A percentile compares a stretch with the other conserved stretches of the same genome.
Evolutionary conservation across 495 filamentous ascomycete species (phyloP).

Genomic region (Sporormia fimetaria): DNA sequence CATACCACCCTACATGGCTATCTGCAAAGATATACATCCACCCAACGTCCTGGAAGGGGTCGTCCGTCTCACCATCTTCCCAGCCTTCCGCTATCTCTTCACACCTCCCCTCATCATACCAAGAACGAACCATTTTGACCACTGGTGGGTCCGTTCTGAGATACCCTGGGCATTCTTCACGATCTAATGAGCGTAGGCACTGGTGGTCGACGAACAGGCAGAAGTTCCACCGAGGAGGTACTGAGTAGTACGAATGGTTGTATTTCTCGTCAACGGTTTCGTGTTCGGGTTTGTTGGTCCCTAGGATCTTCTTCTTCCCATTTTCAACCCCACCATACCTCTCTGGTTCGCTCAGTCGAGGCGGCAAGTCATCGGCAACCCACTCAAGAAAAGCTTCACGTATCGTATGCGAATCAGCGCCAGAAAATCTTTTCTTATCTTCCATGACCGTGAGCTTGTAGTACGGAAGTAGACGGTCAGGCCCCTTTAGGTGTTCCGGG

Average conservation of each 20-base stretch:
- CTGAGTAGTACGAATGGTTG: conserved; percentile 1
- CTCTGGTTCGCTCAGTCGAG: conserved; percentile 5
- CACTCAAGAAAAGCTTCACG: conserved; percentile 8
- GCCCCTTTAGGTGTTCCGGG: background rate
- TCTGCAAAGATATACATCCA: conserved; percentile 9
- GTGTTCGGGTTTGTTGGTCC: no score
- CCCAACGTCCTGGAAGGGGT: conserved; percentile 4
- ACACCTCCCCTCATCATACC: conserved; percentile 2
- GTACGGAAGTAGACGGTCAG: conserved; percentile 3
- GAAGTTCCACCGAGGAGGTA: conserved; percentile 10
- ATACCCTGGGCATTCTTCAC: no score
- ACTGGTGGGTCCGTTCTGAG: background rate
- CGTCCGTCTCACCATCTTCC: conserved; percentile 9
- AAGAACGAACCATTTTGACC: conserved; percentile 8
- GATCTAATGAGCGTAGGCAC: conserved; percentile 6
- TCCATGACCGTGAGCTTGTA: conserved; percentile 12
- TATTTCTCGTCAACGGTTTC: conserved; percentile 1
- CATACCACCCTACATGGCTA: conserved; percentile 2
- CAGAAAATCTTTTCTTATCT: conserved; percentile 3
- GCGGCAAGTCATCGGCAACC: conserved; percentile 7
- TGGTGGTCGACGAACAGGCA: conserved; percentile 13
- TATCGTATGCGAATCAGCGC: conserved; percentile 8
- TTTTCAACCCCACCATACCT: background rate
- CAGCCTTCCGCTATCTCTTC: conserved; percentile 3
- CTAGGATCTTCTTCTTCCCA: no score